Evolutionary conservation across 768 basidiomycete species (phyloP).

Genomic region (Trametes cinnabarina): DNA sequence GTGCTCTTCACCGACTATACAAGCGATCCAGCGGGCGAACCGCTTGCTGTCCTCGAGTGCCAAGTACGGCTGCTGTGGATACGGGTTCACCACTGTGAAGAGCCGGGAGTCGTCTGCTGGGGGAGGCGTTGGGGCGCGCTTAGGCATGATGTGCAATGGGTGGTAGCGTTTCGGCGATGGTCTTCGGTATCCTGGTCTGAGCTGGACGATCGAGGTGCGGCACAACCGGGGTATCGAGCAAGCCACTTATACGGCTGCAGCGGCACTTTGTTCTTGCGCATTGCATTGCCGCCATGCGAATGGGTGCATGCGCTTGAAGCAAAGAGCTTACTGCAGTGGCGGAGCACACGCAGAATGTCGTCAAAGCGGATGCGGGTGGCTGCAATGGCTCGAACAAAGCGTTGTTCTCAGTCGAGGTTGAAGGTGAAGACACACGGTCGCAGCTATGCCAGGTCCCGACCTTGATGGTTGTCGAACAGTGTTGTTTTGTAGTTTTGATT

Average conservation of each 20-base stretch:
- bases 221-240: neutral
- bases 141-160: slow-evolving; percentile 32
- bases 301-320: neutral
- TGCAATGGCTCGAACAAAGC: no score
- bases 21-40: slow-evolving; percentile 45
- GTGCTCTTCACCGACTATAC: slow-evolving; percentile 36
- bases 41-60: slow-evolving; percentile 37
- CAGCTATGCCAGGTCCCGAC: no score
- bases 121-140: slow-evolving; percentile 39
- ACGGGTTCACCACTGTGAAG: slow-evolving; percentile 45
- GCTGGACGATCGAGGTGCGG: neutral
- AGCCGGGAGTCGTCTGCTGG: slow-evolving; percentile 44
- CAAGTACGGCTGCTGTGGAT: slow-evolving; percentile 42
- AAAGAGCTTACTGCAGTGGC: neutral
- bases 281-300: neutral
- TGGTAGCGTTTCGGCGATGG: no score
- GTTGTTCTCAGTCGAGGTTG: no score
- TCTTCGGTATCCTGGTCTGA: no score
- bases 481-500: no score
- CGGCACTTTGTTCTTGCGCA: neutral
- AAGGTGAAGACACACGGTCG: no score
- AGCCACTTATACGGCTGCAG: neutral
- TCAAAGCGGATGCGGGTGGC: neutral
- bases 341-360: neutral
- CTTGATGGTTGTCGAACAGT: no score